A percentile compares a stretch with the other conserved stretches of the same genome.
phyloP scores from a whole-genome alignment of 2,329 filamentous ascomycete genomes.

The Pseudogymnoascus sp. region DNA sequence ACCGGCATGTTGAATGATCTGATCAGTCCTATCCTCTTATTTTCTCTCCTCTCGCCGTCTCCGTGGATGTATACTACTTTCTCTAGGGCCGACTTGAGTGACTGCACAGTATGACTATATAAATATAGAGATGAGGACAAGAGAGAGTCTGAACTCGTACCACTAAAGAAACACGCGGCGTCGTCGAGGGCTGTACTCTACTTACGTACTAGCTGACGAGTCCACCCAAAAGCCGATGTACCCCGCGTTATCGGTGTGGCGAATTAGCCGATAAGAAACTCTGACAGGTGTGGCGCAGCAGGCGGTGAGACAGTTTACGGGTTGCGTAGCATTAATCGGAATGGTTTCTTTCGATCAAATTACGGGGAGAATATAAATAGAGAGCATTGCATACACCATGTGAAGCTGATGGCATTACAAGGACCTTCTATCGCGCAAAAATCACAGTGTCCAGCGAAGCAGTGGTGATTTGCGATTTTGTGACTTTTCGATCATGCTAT shows the following conservation, averaged over 20 bases:
- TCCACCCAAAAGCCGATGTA: not conserved
- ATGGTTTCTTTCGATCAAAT: not conserved
- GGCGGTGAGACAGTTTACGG: not conserved
- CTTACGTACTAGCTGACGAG: constrained; percentile 6
- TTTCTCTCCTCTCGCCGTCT: not conserved
- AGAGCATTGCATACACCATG: not conserved
- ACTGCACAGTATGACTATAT: not conserved
- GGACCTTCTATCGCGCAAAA: not conserved
- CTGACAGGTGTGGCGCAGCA: constrained; percentile 7
- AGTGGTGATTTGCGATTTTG: not conserved
- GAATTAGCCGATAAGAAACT: constrained; percentile 7
- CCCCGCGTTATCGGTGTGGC: constrained; percentile 5
- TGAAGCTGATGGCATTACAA: not conserved
- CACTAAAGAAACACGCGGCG: not conserved
- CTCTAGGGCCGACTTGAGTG: not conserved
- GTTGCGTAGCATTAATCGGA: not conserved
- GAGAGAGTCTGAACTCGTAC: not conserved
- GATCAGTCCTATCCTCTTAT: not conserved
- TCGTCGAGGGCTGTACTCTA: not conserved
- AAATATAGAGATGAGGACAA: not conserved
- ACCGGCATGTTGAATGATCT: constrained; percentile 6
- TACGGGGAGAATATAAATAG: not conserved
- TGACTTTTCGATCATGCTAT: not conserved
- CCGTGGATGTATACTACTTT: not conserved
- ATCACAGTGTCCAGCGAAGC: not conserved